Conservation (phyloP, 2,329 filamentous ascomycete species). For the Ophiostoma sp. region DNA sequence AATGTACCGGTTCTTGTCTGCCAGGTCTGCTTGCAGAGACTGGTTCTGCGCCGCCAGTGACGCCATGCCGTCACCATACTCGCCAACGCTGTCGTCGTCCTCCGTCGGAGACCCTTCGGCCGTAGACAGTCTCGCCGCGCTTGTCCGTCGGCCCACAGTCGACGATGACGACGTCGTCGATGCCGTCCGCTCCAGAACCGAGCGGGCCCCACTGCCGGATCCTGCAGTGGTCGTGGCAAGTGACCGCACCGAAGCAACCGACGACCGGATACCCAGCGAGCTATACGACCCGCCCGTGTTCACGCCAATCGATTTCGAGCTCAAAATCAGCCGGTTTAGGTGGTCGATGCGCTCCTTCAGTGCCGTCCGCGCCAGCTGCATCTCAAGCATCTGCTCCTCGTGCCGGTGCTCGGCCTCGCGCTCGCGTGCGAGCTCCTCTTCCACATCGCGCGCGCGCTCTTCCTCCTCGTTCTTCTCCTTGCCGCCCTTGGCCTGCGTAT, state of each 20-base stretch:
- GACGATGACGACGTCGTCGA: slow-evolving; percentile 62
- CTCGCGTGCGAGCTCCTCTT: slow-evolving; percentile 68
- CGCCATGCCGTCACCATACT: slow-evolving; percentile 81
- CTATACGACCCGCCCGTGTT: slow-evolving; percentile 72
- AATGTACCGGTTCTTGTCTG: slow-evolving; percentile 97
- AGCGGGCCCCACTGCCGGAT: slow-evolving; percentile 30
- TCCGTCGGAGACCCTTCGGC: slow-evolving; percentile 42
- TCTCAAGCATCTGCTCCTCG: slow-evolving; percentile 96
- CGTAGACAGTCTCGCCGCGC: slow-evolving; percentile 39
- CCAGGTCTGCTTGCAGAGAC: slow-evolving; percentile 87
- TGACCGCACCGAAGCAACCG: slow-evolving; percentile 40
- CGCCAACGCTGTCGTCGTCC: slow-evolving; percentile 67
- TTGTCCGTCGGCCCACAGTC: slow-evolving; percentile 53
- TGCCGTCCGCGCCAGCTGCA: slow-evolving; percentile 92
- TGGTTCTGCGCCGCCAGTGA: slow-evolving; percentile 78
- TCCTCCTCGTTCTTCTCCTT: slow-evolving; percentile 53
- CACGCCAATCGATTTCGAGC: slow-evolving; percentile 91
- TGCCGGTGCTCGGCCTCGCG: slow-evolving; percentile 80
- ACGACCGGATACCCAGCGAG: slow-evolving; percentile 62
- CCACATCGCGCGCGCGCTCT: slow-evolving; percentile 57
- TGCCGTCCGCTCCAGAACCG: slow-evolving; percentile 57
- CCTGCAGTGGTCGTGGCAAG: slow-evolving; percentile 53
- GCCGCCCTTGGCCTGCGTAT: slow-evolving; percentile 69
- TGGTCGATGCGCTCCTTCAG: slow-evolving; percentile 97
- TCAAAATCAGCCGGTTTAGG: slow-evolving; percentile 87